Evolutionary conservation across 306 rosid genomes (phyloP).

Genomic region (Citrullus mucosospermus): DNA sequence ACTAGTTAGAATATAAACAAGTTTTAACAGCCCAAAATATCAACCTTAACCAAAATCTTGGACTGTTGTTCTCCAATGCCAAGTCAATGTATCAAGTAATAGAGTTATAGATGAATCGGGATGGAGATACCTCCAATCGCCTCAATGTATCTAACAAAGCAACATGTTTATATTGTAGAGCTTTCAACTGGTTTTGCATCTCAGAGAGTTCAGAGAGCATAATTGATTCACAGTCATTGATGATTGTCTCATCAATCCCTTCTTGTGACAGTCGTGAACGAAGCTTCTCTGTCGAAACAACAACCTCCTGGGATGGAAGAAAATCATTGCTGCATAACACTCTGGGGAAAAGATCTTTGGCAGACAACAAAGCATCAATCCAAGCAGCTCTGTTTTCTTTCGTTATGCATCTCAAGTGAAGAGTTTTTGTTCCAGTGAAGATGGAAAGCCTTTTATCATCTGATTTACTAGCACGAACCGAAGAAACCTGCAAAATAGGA

Average conservation of each 20-base stretch:
- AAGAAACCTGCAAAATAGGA: slow-evolving; percentile 71
- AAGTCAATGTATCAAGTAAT: not conserved
- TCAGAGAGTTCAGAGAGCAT: slow-evolving; percentile 79
- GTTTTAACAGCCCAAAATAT: not conserved
- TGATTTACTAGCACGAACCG: slow-evolving; percentile 92
- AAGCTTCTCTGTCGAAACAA: slow-evolving; percentile 83
- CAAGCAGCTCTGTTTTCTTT: slow-evolving; percentile 81
- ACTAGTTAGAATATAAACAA: not conserved
- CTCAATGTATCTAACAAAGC: slow-evolving; percentile 70
- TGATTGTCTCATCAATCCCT: slow-evolving; percentile 53
- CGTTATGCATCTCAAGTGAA: slow-evolving; percentile 70
- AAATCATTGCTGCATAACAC: slow-evolving; percentile 60
- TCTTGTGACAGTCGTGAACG: slow-evolving; percentile 64
- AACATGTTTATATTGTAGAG: slow-evolving; percentile 72
- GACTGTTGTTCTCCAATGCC: not conserved
- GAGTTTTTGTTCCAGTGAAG: slow-evolving; percentile 94
- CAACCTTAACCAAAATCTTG: not conserved
- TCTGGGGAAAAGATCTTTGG: slow-evolving; percentile 89
- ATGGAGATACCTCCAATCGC: slow-evolving; percentile 65
- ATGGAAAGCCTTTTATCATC: slow-evolving; percentile 88
- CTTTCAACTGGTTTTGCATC: slow-evolving; percentile 61
- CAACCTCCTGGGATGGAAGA: slow-evolving; percentile 58
- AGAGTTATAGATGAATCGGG: not conserved
- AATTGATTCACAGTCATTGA: slow-evolving; percentile 81
- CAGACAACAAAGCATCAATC: slow-evolving; percentile 80